These are phyloP conservation scores for Hanseniaspora clermontiae DNA, from an alignment of 805 yeast genomes.

Conservation along the genomic window DNA sequence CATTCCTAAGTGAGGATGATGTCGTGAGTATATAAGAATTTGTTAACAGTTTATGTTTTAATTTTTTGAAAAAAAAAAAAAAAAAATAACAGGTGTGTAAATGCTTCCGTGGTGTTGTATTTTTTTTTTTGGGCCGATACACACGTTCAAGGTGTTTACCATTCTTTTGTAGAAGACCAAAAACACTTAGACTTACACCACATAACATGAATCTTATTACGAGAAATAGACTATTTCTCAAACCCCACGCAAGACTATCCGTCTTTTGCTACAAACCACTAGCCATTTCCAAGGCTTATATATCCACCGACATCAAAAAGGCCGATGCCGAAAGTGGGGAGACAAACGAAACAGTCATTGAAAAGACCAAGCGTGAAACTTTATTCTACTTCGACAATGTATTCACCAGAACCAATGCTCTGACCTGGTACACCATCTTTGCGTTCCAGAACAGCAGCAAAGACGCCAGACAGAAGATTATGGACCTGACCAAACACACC, in stretches of 20 bases:
- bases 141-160: no score
- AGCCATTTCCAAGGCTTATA: conserved; percentile 14
- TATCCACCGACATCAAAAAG: conserved; percentile 32
- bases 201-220: background rate
- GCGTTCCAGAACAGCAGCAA: conserved; percentile 28
- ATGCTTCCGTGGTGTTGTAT: no score
- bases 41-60: no score
- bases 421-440: conserved; percentile 33
- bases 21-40: background rate
- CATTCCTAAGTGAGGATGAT: background rate
- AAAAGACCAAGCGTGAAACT: conserved; percentile 37
- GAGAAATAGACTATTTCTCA: background rate
- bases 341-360: conserved; percentile 40
- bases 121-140: no score
- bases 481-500: conserved; percentile 31
- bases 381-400: conserved; percentile 46
- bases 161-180: no score
- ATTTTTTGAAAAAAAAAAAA: no score
- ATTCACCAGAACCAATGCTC: conserved; percentile 37
- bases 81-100: no score
- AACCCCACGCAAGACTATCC: background rate
- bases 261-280: background rate
- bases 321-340: conserved; percentile 43
- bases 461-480: conserved; percentile 31
- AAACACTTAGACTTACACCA: no score